Evolutionary conservation across 148 eudicot genomes (phyloP).

Genomic region (Rhododendron molle): DNA sequence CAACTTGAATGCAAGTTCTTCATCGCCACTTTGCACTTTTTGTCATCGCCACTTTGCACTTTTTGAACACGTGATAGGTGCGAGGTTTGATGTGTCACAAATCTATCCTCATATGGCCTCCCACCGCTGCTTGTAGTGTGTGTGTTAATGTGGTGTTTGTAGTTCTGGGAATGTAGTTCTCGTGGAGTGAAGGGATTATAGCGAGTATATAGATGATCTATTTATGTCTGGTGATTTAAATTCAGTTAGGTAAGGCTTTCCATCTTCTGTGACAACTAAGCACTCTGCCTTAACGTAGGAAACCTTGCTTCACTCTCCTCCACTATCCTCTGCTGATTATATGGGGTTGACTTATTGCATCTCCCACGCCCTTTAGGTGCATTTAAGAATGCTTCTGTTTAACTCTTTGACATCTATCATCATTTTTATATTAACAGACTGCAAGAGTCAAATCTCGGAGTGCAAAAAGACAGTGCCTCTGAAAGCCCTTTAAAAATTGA

Average conservation of each 20-base stretch:
- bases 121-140: not conserved
- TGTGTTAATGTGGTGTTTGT: not conserved
- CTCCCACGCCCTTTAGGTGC: not conserved
- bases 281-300: not conserved
- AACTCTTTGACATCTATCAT: not conserved
- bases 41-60: too few relatives aligned
- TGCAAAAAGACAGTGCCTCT: not conserved
- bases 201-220: not conserved
- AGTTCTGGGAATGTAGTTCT: not conserved
- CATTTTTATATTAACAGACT: not conserved
- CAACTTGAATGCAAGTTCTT: not conserved
- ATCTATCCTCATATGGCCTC: not conserved
- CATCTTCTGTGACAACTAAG: not conserved
- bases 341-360: not conserved
- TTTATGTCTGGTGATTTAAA: not conserved
- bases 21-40: not conserved
- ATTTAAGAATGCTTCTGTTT: not conserved
- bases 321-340: not conserved
- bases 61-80: not conserved
- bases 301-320: not conserved
- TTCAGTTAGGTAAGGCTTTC: not conserved
- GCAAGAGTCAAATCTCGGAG: not conserved
- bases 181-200: not conserved
- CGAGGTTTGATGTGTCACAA: not conserved
- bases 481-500: not conserved